Evolutionary conservation across 2,329 filamentous ascomycete species (phyloP), one percentile per base, ranked within the genome.

Genomic region (Colletotrichum caudatum): DNA sequence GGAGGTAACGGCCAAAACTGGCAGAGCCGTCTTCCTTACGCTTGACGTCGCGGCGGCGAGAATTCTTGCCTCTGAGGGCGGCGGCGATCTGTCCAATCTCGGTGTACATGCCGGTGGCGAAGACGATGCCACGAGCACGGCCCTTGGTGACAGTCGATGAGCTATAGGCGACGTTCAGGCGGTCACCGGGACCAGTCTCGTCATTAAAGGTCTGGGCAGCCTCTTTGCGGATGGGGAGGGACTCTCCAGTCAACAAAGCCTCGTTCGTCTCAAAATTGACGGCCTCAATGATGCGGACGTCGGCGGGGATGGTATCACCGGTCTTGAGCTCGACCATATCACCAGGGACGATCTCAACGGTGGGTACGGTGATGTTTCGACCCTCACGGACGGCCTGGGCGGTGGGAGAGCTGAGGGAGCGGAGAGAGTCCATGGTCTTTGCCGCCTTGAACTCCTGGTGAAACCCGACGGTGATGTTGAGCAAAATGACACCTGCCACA

Each of bases 241-340:
- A 90, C 78, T 92, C 90, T 60, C 90, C 90, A 2, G 90, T 92
- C 16, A 91, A 84, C 26, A 90, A 83, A 1, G 89, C 88, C 78
- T 91, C 89, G 72, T 94, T 91, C 73, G 89, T 91, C 75, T 91
- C 90, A 53, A 91, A 86, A 78, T 93, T 93, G 82, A 92, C 86
- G 33, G 84, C 86, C 73, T 90, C 87, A 48, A 90, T 75, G 2
- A 87, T 76, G 62, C 88, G 84, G 8, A 91, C 78, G 75, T 91
- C 89, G 5, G 89, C 89, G 26, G 89, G 89, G 33, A 91, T 83
- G n/a, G 88, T 89, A 74, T 90, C 88, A 56, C 89, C 89, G 1
- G 84, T 87, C 78, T 83, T 87, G 76, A 86, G 80, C 63, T 84
- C 81, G 41, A 86, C 85, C 72, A 91, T 81, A 69, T 91, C 89